Base-by-base conservation (phyloP, 208 protist genomes). In the Novymonas esmeraldas region DNA sequence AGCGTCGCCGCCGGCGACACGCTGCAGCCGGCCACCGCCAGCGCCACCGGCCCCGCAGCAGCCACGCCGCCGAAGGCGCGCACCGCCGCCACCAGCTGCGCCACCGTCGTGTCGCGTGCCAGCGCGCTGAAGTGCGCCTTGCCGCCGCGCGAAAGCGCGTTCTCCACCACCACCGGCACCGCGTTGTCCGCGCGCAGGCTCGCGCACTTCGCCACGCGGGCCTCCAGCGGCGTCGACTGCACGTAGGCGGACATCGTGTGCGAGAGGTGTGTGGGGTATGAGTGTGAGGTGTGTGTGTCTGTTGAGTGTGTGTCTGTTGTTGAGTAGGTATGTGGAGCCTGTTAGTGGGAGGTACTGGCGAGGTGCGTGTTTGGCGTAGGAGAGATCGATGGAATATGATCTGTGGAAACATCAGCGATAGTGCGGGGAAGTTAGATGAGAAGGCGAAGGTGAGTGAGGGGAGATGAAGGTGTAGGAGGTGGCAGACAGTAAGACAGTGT, bases 41-140 rank as follows among this genome's bases (percentile, higher is more conserved):
- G 59, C 49, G 64, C 20, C 51, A 78, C 63, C n/a, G 54, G 56
- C 71, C 60, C 65, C 26, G 41, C 50, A 48, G 49, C 63, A 51
- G 38, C 39, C 36, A 71, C 56, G 36, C 38, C 46, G 41, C 33
- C 39, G 50, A 70, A 64, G 63, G 56, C 54, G 59, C 71, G 64
- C 64, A 71, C 64, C n/a, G 46, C 55, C 13, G 41, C 14, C 64
- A 44, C 33, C 18, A 72, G 72, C 44, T 78, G 59, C 34, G 72
- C 64, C 13, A 69, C 72, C 26, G 72, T 78, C 34, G 72, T 61
- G 54, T 49, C 64, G 59, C 49, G 72, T 36, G 72, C 36, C 44
- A 78, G 60, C 31, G 61, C 49, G 51, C 63, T 70, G 60, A 78
- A 78, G 73, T 65, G 51, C 54, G 34, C 51, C 73, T 78, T 78